Evolutionary conservation across 2,329 filamentous ascomycete species (phyloP).

Genomic region (Colletotrichum shisoi): DNA sequence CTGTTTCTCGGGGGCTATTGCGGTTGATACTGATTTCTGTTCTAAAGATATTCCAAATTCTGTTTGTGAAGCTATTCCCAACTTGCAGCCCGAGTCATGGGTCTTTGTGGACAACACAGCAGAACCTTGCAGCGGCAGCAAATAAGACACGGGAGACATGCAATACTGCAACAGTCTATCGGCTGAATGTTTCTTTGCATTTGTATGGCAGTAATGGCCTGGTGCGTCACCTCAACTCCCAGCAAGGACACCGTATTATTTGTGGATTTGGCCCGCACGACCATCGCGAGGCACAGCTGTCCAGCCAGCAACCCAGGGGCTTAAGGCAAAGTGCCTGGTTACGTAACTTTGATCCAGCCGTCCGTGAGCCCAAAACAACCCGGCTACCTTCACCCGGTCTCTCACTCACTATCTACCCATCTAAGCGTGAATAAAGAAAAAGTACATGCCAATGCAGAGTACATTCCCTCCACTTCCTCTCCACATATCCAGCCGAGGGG

Average conservation of each 20-base stretch:
- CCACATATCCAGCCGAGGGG: neutral
- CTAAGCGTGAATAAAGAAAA: neutral
- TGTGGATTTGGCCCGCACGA: neutral
- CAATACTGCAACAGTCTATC: neutral
- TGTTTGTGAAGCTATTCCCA: too few species aligned
- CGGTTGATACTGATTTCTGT: too few species aligned
- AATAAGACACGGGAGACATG: neutral
- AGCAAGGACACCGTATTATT: neutral
- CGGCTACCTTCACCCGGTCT: too few species aligned
- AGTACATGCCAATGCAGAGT: neutral
- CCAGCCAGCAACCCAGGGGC: too few species aligned
- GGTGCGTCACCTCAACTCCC: too few species aligned
- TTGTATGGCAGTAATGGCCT: neutral
- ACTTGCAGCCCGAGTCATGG: neutral
- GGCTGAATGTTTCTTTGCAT: neutral
- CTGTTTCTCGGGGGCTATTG: too few species aligned
- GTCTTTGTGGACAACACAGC: neutral
- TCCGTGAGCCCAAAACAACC: too few species aligned
- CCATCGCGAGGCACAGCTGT: too few species aligned
- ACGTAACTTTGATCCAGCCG: too few species aligned
- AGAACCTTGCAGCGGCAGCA: neutral
- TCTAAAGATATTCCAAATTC: too few species aligned
- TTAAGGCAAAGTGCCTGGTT: too few species aligned
- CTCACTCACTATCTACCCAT: neutral
- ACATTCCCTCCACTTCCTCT: neutral